Evolutionary conservation across 371 early-diverging fungal genomes (phyloP).

Genomic region (Lichtheimia ornata): DNA sequence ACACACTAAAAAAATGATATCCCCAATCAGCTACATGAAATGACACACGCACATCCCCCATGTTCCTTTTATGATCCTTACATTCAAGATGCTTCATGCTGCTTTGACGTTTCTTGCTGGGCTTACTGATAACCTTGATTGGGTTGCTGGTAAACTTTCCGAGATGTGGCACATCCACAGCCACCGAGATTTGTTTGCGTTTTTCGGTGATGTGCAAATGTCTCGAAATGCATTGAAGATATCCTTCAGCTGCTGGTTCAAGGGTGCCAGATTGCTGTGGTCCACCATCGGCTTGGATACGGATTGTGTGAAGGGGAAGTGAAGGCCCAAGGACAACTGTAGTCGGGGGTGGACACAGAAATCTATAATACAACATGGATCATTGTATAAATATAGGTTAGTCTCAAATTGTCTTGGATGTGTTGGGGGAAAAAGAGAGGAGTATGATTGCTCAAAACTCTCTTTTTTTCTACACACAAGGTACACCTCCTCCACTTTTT

Average conservation of each 20-base stretch:
- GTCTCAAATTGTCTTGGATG: too few species aligned
- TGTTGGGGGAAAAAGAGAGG: too few species aligned
- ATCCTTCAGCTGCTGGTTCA: neutral
- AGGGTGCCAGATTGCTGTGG: neutral
- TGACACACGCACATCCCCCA: too few species aligned
- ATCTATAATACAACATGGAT: neutral
- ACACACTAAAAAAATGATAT: slow-evolving; percentile 37
- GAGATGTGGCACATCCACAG: slow-evolving; percentile 60
- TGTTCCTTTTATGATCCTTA: slow-evolving; percentile 4
- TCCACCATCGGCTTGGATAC: neutral
- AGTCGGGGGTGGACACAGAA: slow-evolving; percentile 2
- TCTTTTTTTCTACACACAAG: too few species aligned
- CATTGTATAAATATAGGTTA: neutral
- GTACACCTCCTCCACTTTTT: too few species aligned
- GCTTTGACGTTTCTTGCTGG: slow-evolving; percentile 72
- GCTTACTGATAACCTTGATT: slow-evolving; percentile 80
- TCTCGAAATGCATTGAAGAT: slow-evolving; percentile 63
- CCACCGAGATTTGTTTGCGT: slow-evolving; percentile 68
- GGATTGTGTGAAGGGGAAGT: neutral
- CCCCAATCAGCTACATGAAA: too few species aligned
- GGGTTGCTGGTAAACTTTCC: slow-evolving; percentile 68
- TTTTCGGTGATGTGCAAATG: slow-evolving; percentile 78
- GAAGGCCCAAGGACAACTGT: neutral
- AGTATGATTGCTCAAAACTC: too few species aligned
- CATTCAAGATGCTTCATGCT: slow-evolving; percentile 75